phyloP scores from a whole-genome alignment of 805 yeast genomes.

The Starmerella potacharoeniae region DNA sequence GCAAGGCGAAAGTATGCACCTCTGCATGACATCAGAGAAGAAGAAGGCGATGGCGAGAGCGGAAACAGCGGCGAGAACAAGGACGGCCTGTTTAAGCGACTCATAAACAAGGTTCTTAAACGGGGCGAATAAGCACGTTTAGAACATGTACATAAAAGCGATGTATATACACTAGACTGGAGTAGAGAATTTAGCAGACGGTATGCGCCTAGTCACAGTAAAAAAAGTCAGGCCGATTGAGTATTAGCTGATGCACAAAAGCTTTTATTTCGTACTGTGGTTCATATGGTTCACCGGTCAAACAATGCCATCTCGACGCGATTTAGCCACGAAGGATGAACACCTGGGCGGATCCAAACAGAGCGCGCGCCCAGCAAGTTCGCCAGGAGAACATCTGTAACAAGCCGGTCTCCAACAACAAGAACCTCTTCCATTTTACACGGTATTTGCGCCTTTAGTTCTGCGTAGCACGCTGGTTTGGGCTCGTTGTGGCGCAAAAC shows the following conservation, averaged over 20 bases:
- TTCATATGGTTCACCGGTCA: neutral
- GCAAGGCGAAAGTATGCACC: slow-evolving; percentile 56
- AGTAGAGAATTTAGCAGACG: neutral
- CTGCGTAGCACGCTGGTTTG: slow-evolving; percentile 39
- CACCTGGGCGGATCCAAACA: slow-evolving; percentile 77
- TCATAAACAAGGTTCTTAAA: slow-evolving; percentile 27
- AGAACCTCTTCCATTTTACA: slow-evolving; percentile 52
- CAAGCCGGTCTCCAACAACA: slow-evolving; percentile 79
- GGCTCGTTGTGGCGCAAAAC: slow-evolving; percentile 28
- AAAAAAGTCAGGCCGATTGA: too few relatives aligned
- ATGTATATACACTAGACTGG: neutral
- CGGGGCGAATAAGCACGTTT: slow-evolving; percentile 15
- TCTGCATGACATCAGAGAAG: slow-evolving; percentile 22
- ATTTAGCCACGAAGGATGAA: slow-evolving; percentile 28
- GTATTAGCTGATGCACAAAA: too few relatives aligned
- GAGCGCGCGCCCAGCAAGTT: slow-evolving; percentile 83
- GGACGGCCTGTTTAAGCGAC: slow-evolving; percentile 29
- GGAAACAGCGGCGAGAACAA: neutral
- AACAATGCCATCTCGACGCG: slow-evolving; percentile 18
- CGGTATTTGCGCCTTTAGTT: slow-evolving; percentile 50
- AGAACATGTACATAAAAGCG: neutral
- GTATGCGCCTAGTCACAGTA: neutral
- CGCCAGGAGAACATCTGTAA: slow-evolving; percentile 90
- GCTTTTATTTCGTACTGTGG: neutral
- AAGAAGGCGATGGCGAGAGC: slow-evolving; percentile 7